phyloP scores from a whole-genome alignment of 2,329 filamentous ascomycete species.

The Diaporthe destruens region DNA sequence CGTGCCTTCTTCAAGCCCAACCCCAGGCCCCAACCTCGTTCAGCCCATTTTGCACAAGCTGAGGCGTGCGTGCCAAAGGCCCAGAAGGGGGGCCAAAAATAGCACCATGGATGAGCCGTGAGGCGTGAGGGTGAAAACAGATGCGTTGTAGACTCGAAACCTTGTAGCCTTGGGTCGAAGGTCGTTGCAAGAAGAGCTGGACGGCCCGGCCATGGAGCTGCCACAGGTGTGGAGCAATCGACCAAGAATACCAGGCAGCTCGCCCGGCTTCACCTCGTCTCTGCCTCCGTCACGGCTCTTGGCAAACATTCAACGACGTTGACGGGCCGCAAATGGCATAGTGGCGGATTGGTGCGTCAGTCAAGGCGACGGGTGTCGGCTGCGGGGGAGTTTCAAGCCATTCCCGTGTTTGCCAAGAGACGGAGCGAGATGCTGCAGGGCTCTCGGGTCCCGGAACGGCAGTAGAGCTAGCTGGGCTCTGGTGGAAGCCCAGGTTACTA shows the following conservation, averaged over 20 bases:
- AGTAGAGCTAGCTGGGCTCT: not conserved
- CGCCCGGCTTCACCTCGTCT: not conserved
- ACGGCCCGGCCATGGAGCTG: not conserved
- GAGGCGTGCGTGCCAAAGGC: not conserved
- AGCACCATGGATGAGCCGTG: not conserved
- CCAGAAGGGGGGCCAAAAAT: conserved; percentile 20
- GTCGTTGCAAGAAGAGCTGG: not conserved
- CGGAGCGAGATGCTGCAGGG: conserved; percentile 10
- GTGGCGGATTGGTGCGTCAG: not conserved
- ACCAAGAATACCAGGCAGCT: not conserved
- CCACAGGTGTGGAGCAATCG: not conserved
- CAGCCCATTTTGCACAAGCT: not conserved
- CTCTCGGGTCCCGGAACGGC: not conserved
- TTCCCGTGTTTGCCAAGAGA: conserved; percentile 19
- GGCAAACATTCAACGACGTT: not conserved
- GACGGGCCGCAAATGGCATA: not conserved
- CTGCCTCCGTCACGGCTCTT: not conserved
- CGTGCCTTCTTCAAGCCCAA: not conserved
- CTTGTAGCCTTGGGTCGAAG: too few species aligned
- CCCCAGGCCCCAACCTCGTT: not conserved
- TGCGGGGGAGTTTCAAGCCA: not conserved
- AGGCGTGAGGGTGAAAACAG: not conserved
- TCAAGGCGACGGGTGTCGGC: not conserved
- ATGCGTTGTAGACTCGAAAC: not conserved
- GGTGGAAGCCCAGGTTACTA: not conserved